Evolutionary conservation across 441 rosid species (phyloP), one percentile per base, ranked within the genome.

Genomic region (Gossypium gossypioides): DNA sequence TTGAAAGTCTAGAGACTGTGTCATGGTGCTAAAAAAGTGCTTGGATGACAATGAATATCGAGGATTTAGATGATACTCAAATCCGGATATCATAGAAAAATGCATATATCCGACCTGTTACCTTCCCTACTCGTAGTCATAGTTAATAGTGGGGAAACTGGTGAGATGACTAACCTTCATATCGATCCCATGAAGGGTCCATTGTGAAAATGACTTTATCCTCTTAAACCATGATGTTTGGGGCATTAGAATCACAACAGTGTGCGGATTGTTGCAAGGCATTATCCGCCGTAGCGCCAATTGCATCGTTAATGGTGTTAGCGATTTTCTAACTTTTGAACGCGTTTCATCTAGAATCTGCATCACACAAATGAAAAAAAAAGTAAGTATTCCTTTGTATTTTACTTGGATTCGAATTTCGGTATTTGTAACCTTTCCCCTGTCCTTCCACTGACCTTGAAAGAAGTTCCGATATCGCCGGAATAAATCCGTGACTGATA

Each of bases 261-360:
- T 93, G 73, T 86, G 87, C 76, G 85, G 97, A 60, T 83, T 89
- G 74, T 81, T 87, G 86, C 84, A 73, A 16, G 95, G 95, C 72
- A 93, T 77, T 75, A 86, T 85, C 59, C 93, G 81, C 72, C 86
- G 88, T 71, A 93, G 76, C 8, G 91, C 88, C 19, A 69, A 80
- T 74, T 84, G 91, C 25, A 85, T 89, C 65, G 91, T 80, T 55
- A 73, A 57, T 60, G 88, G 84, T 6, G 91, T 52, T 27, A 93
- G 84, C 16, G 87, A 86, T 59, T 82, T 82, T 83, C 93, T 86
- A 72, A 91, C 87, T 73, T 76, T 83, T 21, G 80, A 63, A 54
- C 93, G 91, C 64, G 93, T 92, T 83, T 89, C 91, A 74, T 91
- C 98, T 70, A 86, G 89, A 75, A 84, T 69, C 98, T 91, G 84